Percentiles rank a stretch among this genome's conserved stretches.
phyloP scores from a whole-genome alignment of 1,284 basidiomycete genomes.

The Sparassis latifolia region DNA sequence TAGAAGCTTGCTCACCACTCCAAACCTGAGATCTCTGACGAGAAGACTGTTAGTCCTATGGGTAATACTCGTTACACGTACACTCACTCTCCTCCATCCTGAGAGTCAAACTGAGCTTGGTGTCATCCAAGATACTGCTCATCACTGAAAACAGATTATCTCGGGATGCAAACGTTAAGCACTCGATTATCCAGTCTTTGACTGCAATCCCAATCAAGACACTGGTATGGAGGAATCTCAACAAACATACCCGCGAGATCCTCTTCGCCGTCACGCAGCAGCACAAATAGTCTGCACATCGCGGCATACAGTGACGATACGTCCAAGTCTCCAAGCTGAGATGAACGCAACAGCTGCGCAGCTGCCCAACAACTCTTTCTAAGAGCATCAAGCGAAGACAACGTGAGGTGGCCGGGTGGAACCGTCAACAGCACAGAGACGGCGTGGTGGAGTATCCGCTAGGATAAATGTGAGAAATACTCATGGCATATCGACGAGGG shows the following conservation, averaged over 20 bases:
- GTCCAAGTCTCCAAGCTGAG: neutral
- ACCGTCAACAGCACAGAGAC: neutral
- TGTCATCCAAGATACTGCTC: constrained; percentile 6
- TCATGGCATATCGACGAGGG: neutral
- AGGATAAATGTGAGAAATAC: neutral
- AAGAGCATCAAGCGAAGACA: constrained; percentile 4
- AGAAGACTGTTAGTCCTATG: neutral
- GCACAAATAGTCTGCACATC: constrained; percentile 13
- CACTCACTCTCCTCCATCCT: constrained; percentile 19
- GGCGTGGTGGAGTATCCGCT: constrained; percentile 4
- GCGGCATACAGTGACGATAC: neutral
- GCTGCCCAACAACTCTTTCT: constrained; percentile 15
- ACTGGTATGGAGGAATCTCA: neutral
- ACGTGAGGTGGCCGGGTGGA: neutral
- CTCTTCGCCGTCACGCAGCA: constrained; percentile 1
- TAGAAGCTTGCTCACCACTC: neutral
- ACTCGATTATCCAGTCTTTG: constrained; percentile 36
- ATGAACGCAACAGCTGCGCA: constrained; percentile 9
- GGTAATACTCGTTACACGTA: neutral
- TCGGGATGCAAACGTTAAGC: constrained; percentile 16
- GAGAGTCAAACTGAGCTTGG: constrained; percentile 6
- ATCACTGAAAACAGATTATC: constrained; percentile 8
- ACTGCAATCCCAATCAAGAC: constrained; percentile 23
- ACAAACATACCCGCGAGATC: neutral
- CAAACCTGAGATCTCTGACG: neutral